Evolutionary conservation across 2,329 filamentous ascomycete species (phyloP), one percentile per base, ranked within the genome.

Genomic region (Chaetomium sp.): DNA sequence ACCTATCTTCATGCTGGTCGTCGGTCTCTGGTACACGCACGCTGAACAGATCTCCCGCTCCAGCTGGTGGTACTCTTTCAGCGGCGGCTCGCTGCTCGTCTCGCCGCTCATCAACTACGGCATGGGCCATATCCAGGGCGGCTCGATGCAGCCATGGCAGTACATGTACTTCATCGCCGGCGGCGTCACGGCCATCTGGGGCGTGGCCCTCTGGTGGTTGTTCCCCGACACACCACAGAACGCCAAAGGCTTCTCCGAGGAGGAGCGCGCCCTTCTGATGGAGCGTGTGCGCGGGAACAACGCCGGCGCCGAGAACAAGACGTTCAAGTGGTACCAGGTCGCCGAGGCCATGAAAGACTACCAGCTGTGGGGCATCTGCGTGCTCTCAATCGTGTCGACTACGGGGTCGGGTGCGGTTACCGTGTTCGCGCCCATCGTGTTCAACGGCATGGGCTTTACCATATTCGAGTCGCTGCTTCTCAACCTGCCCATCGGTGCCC

Each of bases 331-430:
- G 55, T 62, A 65, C 19, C 70, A 71, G 63, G 62, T 69, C 1
- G 16, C 13, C 1, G 68, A 71, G 45, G 62, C 70, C 1, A 38
- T 64, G 5, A 19, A 53, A 42, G 70, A 71, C 59, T 51, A 66
- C 59, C 68, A 68, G 65, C 65, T 76, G 50, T 75, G 71, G 59
- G 70, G 72, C 19, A 67, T 72, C 5, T 74, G 71, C 57, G 49
- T 71, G 0, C 65, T 70, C 1, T 71, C 71, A 0, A 66, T 90
- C 31, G 88, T 86, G 75, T 84, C 89, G 70, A 87, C 88, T 21
- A 80, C 91, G 25, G 87, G 88, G 56, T 87, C 90, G 66, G 86
- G 87, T 60, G 89, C 89, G 72, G 84, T 91, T 72, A 89, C 90
- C 74, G 81, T 87, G 71, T 81, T 87, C 70, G 80, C 80, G 68